Percentiles rank a stretch among this genome's conserved stretches.
Evolutionary conservation across 1,284 basidiomycete species (phyloP).

Genomic region (Ceratobasidium papillatum): DNA sequence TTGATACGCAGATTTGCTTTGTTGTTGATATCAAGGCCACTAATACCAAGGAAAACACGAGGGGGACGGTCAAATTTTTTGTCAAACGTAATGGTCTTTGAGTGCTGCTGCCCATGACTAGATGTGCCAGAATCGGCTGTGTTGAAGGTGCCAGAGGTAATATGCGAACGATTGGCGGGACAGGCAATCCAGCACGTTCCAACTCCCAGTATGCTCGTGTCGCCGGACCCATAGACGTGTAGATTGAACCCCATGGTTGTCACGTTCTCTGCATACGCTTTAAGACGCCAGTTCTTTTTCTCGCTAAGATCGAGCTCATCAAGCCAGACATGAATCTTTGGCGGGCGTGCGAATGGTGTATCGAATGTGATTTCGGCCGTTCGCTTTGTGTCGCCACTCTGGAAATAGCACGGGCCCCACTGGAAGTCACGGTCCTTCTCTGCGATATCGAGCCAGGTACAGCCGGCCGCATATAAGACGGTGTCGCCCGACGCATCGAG

Average conservation of each 20-base stretch:
- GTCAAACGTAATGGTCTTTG: slow-evolving; percentile 15
- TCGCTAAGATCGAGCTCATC: slow-evolving; percentile 22
- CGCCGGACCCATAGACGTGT: slow-evolving; percentile 26
- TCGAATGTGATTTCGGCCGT: slow-evolving; percentile 32
- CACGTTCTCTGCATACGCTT: slow-evolving; percentile 8
- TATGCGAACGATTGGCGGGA: slow-evolving; percentile 32
- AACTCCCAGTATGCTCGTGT: slow-evolving; percentile 14
- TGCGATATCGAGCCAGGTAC: slow-evolving; percentile 28
- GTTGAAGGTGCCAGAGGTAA: slow-evolving; percentile 31
- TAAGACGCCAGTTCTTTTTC: slow-evolving; percentile 17
- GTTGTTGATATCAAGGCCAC: slow-evolving; percentile 21
- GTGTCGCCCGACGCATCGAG: slow-evolving; percentile 40
- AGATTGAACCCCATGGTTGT: slow-evolving; percentile 41
- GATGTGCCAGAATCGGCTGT: slow-evolving; percentile 20
- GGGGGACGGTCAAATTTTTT: slow-evolving; percentile 24
- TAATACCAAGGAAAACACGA: slow-evolving; percentile 35
- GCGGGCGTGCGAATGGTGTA: slow-evolving; percentile 21
- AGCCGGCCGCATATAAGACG: slow-evolving; percentile 30
- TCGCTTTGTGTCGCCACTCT: neutral
- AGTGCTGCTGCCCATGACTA: neutral
- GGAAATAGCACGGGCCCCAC: neutral
- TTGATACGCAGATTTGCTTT: slow-evolving; percentile 34
- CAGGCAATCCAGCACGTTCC: slow-evolving; percentile 41
- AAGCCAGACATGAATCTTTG: slow-evolving; percentile 39
- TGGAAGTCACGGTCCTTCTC: slow-evolving; percentile 3